These are phyloP conservation scores for Ustilago curta DNA, from an alignment of 1,284 basidiomycete genomes.

Conservation along the genomic window DNA sequence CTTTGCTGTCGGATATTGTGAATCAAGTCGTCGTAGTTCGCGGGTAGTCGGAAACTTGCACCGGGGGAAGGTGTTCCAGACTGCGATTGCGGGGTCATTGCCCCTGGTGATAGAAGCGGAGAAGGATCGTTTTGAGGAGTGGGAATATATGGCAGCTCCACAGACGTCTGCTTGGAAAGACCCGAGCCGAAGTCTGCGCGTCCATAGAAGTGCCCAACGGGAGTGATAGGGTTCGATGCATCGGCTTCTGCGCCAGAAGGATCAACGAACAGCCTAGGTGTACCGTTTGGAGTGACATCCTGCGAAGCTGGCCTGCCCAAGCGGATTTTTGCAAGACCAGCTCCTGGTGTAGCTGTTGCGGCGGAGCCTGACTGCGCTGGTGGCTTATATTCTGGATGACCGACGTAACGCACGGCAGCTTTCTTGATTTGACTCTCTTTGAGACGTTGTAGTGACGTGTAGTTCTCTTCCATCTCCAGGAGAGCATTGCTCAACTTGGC, in stretches of 20 bases:
- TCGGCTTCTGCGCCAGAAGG: constrained; percentile 17
- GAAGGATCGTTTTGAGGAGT: constrained; percentile 5
- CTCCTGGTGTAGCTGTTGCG: neutral
- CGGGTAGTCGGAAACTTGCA: constrained; percentile 13
- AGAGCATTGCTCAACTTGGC: constrained; percentile 1
- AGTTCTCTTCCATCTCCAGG: constrained; percentile 10
- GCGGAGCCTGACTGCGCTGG: neutral
- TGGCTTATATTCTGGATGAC: constrained; percentile 20
- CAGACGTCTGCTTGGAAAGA: too few relatives aligned
- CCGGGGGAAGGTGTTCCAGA: neutral
- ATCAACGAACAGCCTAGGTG: neutral
- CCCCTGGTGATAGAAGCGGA: constrained; percentile 7
- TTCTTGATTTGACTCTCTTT: constrained; percentile 14
- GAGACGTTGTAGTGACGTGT: constrained; percentile 5
- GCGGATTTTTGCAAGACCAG: constrained; percentile 13
- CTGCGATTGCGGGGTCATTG: neutral
- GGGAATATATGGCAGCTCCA: neutral
- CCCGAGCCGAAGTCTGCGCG: neutral
- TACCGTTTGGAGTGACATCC: constrained; percentile 10
- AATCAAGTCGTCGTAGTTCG: constrained; percentile 15
- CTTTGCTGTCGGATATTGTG: neutral
- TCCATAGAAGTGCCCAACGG: neutral
- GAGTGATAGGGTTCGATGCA: constrained; percentile 17
- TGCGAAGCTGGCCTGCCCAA: neutral
- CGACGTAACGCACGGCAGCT: constrained; percentile 23